Evolutionary conservation across 352 stramenopile genomes (phyloP).

Genomic region (Phytophthora citricola): DNA sequence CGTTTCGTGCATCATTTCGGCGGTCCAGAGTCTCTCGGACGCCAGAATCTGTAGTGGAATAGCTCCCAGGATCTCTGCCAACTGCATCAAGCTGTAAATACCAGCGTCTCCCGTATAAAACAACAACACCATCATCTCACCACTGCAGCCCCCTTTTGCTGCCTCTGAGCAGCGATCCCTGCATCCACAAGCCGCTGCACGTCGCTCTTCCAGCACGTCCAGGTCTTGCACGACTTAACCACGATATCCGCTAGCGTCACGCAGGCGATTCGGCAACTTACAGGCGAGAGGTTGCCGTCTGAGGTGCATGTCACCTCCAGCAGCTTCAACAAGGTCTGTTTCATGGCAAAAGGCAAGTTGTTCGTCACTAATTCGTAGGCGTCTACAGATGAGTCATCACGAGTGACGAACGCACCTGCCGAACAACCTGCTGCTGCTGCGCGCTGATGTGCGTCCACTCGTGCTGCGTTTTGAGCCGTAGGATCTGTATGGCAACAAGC

Average conservation of each 20-base stretch:
- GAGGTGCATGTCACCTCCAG: conserved; percentile 41
- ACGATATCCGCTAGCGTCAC: conserved; percentile 55
- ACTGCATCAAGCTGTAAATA: conserved; percentile 23
- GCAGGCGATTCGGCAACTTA: conserved; percentile 59
- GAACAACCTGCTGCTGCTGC: conserved; percentile 50
- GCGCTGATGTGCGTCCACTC: conserved; percentile 48
- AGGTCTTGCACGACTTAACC: conserved; percentile 51
- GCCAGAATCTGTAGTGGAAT: conserved; percentile 57
- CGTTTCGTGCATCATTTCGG: conserved; percentile 33
- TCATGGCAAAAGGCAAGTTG: conserved; percentile 14
- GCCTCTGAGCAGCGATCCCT: conserved; percentile 37
- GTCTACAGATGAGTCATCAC: conserved; percentile 6
- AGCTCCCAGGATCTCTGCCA: conserved; percentile 53
- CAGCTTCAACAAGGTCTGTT: conserved; percentile 56
- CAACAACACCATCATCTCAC: conserved; percentile 17
- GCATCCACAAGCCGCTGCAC: conserved; percentile 57
- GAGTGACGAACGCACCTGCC: conserved; percentile 40
- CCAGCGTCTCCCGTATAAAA: neutral
- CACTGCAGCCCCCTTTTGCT: conserved; percentile 39
- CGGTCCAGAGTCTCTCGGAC: conserved; percentile 32
- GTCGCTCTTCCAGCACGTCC: conserved; percentile 55
- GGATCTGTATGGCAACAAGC: conserved; percentile 74
- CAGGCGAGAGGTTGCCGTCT: conserved; percentile 20
- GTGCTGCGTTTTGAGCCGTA: conserved; percentile 69
- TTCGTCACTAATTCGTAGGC: conserved; percentile 1